These are phyloP conservation scores for Chytridium lagenaria DNA, from an alignment of 371 early-diverging fungal species.

Conservation along the genomic window DNA sequence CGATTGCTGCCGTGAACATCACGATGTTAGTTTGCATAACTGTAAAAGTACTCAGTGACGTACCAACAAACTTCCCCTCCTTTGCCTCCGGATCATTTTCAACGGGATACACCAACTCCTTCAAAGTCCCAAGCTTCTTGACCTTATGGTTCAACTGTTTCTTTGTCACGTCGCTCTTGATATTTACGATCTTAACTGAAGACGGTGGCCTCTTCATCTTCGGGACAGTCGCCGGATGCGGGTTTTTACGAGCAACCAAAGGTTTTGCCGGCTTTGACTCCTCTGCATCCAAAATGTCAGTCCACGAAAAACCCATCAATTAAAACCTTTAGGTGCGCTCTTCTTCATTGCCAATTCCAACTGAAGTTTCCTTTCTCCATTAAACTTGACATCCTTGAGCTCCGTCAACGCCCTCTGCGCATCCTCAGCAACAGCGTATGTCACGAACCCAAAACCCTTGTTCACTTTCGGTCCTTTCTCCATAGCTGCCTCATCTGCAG, in stretches of 20 bases:
- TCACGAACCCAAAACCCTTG: slow-evolving; percentile 91
- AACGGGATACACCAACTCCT: slow-evolving; percentile 66
- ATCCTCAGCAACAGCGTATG: slow-evolving; percentile 87
- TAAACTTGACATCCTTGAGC: slow-evolving; percentile 71
- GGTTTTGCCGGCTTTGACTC: slow-evolving; percentile 25
- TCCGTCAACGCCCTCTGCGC: slow-evolving; percentile 73
- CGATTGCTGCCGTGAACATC: slow-evolving; percentile 36
- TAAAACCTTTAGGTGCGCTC: slow-evolving; percentile 25
- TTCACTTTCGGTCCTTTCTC: slow-evolving; percentile 49
- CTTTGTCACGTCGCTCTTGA: slow-evolving; percentile 58
- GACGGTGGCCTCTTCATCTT: neutral
- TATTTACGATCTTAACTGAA: slow-evolving; percentile 29
- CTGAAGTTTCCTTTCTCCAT: slow-evolving; percentile 64
- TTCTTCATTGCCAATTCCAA: slow-evolving; percentile 80
- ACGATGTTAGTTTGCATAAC: too few species aligned
- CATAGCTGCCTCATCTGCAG: slow-evolving; percentile 10
- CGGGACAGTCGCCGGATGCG: slow-evolving; percentile 51
- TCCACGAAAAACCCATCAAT: neutral
- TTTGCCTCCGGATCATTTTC: slow-evolving; percentile 20
- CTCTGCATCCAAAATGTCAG: slow-evolving; percentile 1
- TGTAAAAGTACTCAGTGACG: slow-evolving; percentile 4
- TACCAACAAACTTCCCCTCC: slow-evolving; percentile 4
- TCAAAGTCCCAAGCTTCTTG: slow-evolving; percentile 67
- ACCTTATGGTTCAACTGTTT: slow-evolving; percentile 74
- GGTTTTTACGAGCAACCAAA: slow-evolving; percentile 65